Conservation (phyloP, 345 rosid genomes). For the Gynandropsis gynandra region DNA sequence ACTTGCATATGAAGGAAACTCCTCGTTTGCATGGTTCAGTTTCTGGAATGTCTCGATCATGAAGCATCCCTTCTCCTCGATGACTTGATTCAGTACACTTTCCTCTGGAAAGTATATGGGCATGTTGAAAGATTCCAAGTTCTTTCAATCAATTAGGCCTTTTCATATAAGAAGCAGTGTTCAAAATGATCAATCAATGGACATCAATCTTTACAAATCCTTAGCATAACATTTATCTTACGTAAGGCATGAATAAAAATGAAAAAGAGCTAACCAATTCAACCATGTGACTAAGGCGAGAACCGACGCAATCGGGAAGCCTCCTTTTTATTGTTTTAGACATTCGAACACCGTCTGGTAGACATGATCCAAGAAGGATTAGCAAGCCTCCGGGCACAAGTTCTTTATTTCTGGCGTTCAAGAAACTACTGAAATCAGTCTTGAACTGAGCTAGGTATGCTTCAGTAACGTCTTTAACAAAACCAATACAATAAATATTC, state of each 20-base stretch:
- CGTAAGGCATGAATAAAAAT: background rate
- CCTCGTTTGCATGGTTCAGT: constrained; percentile 16
- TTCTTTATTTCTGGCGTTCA: constrained; percentile 22
- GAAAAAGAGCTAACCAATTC: background rate
- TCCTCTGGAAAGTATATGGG: constrained; percentile 20
- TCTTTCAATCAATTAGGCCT: constrained; percentile 25
- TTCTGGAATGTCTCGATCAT: constrained; percentile 17
- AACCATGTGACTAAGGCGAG: constrained; percentile 15
- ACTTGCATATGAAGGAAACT: constrained; percentile 16
- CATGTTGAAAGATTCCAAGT: constrained; percentile 18
- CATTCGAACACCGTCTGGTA: constrained; percentile 20
- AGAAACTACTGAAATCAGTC: constrained; percentile 12
- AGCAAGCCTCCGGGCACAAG: constrained; percentile 23
- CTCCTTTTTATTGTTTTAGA: constrained; percentile 17
- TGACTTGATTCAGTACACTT: constrained; percentile 19
- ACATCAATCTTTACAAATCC: no score
- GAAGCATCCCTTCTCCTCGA: constrained; percentile 17
- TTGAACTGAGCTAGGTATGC: constrained; percentile 19
- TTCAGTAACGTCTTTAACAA: constrained; percentile 5
- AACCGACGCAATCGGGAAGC: constrained; percentile 18
- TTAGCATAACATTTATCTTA: no score
- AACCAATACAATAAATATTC: constrained; percentile 19
- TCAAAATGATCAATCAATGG: no score
- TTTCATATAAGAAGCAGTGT: background rate
- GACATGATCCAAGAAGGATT: constrained; percentile 20